Base-by-base conservation (phyloP, 305 asterid species). In the Solanum hybrid region DNA sequence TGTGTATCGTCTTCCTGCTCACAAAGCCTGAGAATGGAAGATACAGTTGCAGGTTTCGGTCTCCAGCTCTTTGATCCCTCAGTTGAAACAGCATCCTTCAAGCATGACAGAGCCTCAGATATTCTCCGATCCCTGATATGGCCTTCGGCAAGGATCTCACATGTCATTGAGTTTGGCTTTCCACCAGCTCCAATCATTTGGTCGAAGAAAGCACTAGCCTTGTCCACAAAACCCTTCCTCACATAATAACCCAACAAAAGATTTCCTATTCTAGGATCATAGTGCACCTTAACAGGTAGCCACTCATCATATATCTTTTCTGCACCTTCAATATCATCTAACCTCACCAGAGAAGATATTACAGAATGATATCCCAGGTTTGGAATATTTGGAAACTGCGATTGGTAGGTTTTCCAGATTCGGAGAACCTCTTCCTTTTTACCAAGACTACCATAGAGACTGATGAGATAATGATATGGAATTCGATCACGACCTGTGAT, bases 141-240 rank as follows among this genome's bases (percentile, higher is more conserved):
- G 90, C 93, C 90, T 91, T 97, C 99, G 3, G 98, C 93, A 82
- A 98, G 90, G 69, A 97, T 96, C 92, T 96, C 99, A 98, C 97
- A 97, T 31, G 98, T 94, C 92, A 89, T 91, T 0, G 98, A 90
- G 92, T 95, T 98, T 24, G 98, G 97, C 90, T 94, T 94, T 40
- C 97, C 98, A 69, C 99, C 99, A 3, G 20, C 90, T 91, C 93
- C 96, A 67, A 93, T 89, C 93, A 98, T 95, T 92, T 94, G 94
- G 69, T 93, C 94, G 40, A 95, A 96, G 89, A 98, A 93, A 24
- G 93, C 88, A 90, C 91, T 89, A 1, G 95, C 97, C 92, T 94
- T 93, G 5, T 94, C 93, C 11, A 93, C 89, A n/a, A 90, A 94
- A 78, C 96, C 97, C 67, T 95, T 92, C 91, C 93, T 94, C 37